phyloP scores from a whole-genome alignment of 202 grass and related monocot genomes.

The Carex arenaria region DNA sequence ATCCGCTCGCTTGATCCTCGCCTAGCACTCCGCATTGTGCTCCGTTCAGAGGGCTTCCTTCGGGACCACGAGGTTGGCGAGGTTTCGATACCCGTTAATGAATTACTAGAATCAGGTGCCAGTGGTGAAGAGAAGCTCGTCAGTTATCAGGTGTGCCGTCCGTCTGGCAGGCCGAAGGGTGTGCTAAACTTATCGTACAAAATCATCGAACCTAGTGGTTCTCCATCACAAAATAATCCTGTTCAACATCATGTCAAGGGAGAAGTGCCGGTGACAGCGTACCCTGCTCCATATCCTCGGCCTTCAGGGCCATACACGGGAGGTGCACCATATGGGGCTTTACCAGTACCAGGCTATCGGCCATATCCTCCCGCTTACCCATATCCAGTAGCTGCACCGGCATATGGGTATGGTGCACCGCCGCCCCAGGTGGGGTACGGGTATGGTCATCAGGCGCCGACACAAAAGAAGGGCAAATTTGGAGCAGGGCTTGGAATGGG shows the following conservation, averaged over 20 bases:
- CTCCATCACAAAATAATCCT: neutral
- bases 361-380: conserved; percentile 14
- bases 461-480: conserved; percentile 19
- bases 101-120: conserved; percentile 29
- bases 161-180: conserved; percentile 51
- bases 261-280: conserved; percentile 20
- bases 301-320: conserved; percentile 7
- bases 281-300: conserved; percentile 29
- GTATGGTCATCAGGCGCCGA: conserved; percentile 10
- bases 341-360: conserved; percentile 16
- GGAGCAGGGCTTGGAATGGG: conserved; percentile 53
- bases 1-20: conserved; percentile 30
- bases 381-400: conserved; percentile 14
- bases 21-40: conserved; percentile 40
- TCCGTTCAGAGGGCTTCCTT: conserved; percentile 38
- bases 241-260: conserved; percentile 6
- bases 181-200: conserved; percentile 60
- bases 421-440: conserved; percentile 23
- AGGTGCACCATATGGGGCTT: conserved; percentile 17
- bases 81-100: conserved; percentile 45
- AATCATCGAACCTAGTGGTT: conserved; percentile 13
- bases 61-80: conserved; percentile 54
- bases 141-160: conserved; percentile 68
- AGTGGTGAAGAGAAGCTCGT: conserved; percentile 11
- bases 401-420: conserved; percentile 33